Percentiles rank a stretch among this genome's conserved stretches.
Evolutionary conservation across 2,329 filamentous ascomycete genomes (phyloP).

Genomic region (Pseudovirgaria hyperparasitica): DNA sequence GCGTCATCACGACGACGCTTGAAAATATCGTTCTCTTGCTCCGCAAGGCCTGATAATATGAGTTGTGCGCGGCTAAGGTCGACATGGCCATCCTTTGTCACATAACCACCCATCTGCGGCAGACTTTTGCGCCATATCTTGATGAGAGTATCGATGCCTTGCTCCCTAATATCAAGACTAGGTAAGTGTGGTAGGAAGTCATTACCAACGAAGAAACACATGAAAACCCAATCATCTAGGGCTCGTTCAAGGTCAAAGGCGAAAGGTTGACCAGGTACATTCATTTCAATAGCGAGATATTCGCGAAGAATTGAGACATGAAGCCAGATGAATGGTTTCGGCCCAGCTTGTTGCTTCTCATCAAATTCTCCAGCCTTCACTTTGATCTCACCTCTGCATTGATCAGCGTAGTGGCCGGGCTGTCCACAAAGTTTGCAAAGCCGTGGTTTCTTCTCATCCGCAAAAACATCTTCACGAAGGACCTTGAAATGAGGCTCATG

Average conservation of each 20-base stretch:
- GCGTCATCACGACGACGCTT: no score
- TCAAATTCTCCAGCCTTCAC: constrained; percentile 29
- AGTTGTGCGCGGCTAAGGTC: constrained; percentile 76
- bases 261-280: constrained; percentile 71
- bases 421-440: constrained; percentile 79
- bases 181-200: constrained; percentile 96
- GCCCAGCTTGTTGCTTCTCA: constrained; percentile 46
- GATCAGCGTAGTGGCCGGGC: constrained; percentile 76
- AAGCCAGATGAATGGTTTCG: constrained; percentile 97
- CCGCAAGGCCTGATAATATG: constrained; percentile 78
- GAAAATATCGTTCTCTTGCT: constrained; percentile 91
- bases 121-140: constrained; percentile 96
- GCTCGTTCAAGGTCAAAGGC: constrained; percentile 87
- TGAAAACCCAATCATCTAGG: constrained; percentile 96
- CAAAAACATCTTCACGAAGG: constrained; percentile 91
- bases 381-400: constrained; percentile 64
- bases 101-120: constrained; percentile 82
- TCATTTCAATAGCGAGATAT: constrained; percentile 82
- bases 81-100: constrained; percentile 90
- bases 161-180: constrained; percentile 93
- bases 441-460: constrained; percentile 70
- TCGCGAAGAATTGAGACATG: constrained; percentile 86
- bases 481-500: constrained; percentile 97
- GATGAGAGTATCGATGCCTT: constrained; percentile 90
- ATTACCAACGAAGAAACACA: constrained; percentile 98